A percentile compares a stretch with the other conserved stretches of the same genome.
Evolutionary conservation across 1,284 basidiomycete species (phyloP).

Genomic region (Mycena citricolor): DNA sequence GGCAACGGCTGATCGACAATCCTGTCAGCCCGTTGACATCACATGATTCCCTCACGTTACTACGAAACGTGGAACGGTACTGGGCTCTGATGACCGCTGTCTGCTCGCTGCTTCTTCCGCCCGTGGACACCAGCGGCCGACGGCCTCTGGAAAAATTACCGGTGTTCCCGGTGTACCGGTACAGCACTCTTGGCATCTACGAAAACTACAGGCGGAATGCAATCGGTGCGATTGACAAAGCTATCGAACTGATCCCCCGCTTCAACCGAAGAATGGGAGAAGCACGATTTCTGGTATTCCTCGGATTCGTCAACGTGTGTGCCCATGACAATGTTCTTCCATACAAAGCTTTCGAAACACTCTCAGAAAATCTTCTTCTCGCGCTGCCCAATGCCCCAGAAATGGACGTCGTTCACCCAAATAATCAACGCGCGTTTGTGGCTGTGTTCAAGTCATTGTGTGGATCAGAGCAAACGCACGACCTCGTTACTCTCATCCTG

Average conservation of each 20-base stretch:
- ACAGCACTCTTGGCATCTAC: slow-evolving; percentile 7
- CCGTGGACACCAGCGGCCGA: slow-evolving; percentile 6
- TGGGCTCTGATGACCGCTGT: slow-evolving; percentile 19
- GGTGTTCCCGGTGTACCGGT: slow-evolving; percentile 8
- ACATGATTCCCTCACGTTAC: background rate
- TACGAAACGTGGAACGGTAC: slow-evolving; percentile 3
- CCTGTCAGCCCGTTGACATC: background rate
- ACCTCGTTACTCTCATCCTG: slow-evolving; percentile 7
- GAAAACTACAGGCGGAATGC: slow-evolving; percentile 4
- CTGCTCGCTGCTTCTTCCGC: slow-evolving; percentile 5
- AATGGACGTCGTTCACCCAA: too few relatives aligned
- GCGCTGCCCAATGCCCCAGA: too few relatives aligned
- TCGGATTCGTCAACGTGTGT: slow-evolving; percentile 16
- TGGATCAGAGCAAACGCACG: too few relatives aligned
- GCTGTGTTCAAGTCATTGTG: slow-evolving; percentile 5
- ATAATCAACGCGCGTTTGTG: slow-evolving; percentile 13
- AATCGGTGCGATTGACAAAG: slow-evolving; percentile 4
- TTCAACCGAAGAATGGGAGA: slow-evolving; percentile 16
- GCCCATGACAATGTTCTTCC: slow-evolving; percentile 4
- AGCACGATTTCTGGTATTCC: slow-evolving; percentile 11
- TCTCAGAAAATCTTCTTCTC: slow-evolving; percentile 5
- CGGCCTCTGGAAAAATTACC: slow-evolving; percentile 6
- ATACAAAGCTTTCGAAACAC: slow-evolving; percentile 10
- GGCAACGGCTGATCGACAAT: background rate
- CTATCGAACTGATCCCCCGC: slow-evolving; percentile 7